phyloP scores from a whole-genome alignment of 768 basidiomycete genomes.

The Amanita pallidorosea region DNA sequence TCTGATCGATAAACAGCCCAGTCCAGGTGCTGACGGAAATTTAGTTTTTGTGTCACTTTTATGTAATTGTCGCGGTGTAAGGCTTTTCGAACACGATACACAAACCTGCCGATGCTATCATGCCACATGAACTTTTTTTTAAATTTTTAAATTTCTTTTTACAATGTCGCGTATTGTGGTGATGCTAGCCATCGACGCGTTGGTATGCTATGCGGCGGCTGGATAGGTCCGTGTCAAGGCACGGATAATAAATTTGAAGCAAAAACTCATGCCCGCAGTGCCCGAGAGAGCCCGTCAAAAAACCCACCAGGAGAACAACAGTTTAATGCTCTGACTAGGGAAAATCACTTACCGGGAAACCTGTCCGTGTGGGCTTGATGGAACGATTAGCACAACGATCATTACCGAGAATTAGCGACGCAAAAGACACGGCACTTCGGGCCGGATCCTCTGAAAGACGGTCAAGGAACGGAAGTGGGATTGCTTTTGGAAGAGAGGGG shows the following conservation, averaged over 20 bases:
- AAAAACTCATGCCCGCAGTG: not conserved
- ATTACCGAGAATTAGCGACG: not conserved
- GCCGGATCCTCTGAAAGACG: not conserved
- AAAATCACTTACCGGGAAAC: not conserved
- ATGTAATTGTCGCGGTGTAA: not conserved
- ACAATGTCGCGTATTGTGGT: not conserved
- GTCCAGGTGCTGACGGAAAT: too few relatives aligned
- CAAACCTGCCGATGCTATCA: too few relatives aligned
- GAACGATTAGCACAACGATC: not conserved
- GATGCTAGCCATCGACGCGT: too few relatives aligned
- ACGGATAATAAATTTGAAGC: not conserved
- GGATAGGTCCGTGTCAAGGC: not conserved
- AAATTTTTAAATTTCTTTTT: too few relatives aligned
- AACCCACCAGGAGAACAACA: not conserved
- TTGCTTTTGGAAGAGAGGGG: conserved; percentile 1
- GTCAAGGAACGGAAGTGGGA: not conserved
- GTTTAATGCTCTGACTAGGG: not conserved
- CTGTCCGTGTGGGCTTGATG: not conserved
- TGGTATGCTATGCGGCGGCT: not conserved
- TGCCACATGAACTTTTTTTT: too few relatives aligned
- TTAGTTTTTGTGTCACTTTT: not conserved
- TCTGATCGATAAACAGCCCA: not conserved
- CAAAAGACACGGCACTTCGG: conserved; percentile 2
- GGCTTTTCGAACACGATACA: not conserved
- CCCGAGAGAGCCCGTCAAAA: not conserved